A percentile compares a stretch with the other conserved stretches of the same genome.
phyloP scores from a whole-genome alignment of 306 rosid species.

The Gynostemma pentaphyllum region DNA sequence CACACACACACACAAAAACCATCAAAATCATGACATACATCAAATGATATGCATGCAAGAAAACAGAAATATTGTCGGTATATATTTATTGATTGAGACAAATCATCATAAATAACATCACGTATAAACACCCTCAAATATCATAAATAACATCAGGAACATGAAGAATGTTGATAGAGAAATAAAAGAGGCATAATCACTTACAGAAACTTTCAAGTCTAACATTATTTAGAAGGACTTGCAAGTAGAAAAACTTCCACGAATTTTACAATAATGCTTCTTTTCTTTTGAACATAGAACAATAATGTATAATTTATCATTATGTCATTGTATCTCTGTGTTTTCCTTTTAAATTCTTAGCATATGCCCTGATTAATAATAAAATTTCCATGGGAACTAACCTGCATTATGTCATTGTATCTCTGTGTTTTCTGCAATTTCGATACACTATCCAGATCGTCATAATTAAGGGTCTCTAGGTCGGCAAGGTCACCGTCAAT shows the following conservation, averaged over 20 bases:
- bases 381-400: constrained; percentile 12
- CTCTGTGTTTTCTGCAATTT: constrained; percentile 86
- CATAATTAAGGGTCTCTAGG: constrained; percentile 74
- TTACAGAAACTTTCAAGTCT: neutral
- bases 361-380: neutral
- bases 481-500: constrained; percentile 84
- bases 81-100: neutral
- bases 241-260: neutral
- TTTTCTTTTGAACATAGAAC: too few species aligned
- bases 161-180: neutral
- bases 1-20: constrained; percentile 10
- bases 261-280: neutral
- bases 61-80: neutral
- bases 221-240: neutral
- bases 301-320: neutral
- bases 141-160: neutral
- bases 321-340: neutral
- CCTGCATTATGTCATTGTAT: constrained; percentile 68
- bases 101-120: neutral
- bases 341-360: neutral
- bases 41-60: too few species aligned
- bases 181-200: neutral
- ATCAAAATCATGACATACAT: constrained; percentile 13
- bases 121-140: neutral
- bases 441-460: constrained; percentile 88